Evolutionary conservation across 805 yeast species (phyloP), one percentile per base, ranked within the genome.

Genomic region (Torulaspora indica): DNA sequence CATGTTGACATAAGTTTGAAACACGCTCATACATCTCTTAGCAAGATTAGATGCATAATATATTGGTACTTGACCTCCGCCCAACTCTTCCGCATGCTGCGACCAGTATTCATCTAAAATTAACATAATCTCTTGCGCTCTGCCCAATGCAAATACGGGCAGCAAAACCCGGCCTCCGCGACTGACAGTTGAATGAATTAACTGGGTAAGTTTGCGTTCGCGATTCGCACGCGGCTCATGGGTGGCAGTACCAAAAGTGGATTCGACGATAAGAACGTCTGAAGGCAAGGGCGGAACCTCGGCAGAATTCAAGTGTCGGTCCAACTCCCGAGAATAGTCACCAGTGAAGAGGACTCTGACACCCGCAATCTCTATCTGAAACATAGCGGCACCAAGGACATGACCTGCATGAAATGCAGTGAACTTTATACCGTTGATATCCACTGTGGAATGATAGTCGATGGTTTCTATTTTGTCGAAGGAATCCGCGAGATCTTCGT

Each of bases 321-420:
- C 95, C 58, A 86, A 89, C 64, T 91, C 98, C 57, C 99, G 75
- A 3, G 98, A 91, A 60, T 87, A 93, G 65, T 93, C 99, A 45
- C 99, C 99, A 0, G 99, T 93, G 62, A 91, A 93, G 40, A 93
- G 65, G 0, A 88, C 74, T 53, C 87, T 85, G 47, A 91, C 69
- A 0, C 97, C 97, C 14, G 96, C 96, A 56, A 93, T 84, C 64
- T 93, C 99, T 38, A 93, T 78, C 53, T 93, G 81, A 64, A 82
- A 93, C 98, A 93, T 93, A 9, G 98, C 96, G 8, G 98, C 98
- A 43, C 99, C 99, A 35, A 93, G 71, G 9, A 93, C 99, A 73
- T 93, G 99, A n/a, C 99, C 99, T 6, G 99, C 99, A 68, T 91
- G 99, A 64, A 84, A 93, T 1, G 98, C 98, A 1, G 98, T 93